A percentile compares a stretch with the other conserved stretches of the same genome.
Evolutionary conservation across 768 basidiomycete genomes (phyloP).

Genomic region (Lentinula raphanica): DNA sequence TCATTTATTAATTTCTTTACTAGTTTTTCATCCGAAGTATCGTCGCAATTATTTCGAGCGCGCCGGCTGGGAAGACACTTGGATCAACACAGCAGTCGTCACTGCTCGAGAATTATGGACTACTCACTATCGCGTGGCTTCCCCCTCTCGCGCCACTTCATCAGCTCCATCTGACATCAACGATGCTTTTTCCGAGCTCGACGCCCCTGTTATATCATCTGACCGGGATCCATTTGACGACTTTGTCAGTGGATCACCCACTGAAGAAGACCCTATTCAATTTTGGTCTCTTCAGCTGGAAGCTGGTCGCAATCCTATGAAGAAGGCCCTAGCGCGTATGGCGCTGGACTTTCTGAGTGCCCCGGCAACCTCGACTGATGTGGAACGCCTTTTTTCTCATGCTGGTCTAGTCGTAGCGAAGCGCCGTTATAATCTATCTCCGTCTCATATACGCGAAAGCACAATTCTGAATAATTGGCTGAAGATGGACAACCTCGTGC

Average conservation of each 20-base stretch:
- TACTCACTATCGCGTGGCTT: background rate
- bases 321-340: background rate
- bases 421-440: background rate
- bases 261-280: background rate
- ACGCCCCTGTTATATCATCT: background rate
- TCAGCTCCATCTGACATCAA: background rate
- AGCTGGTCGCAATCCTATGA: background rate
- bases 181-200: background rate
- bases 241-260: background rate
- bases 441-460: background rate
- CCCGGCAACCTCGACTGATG: background rate
- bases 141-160: background rate
- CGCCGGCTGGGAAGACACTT: background rate
- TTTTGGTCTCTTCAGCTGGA: background rate
- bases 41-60: background rate
- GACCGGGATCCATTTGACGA: background rate
- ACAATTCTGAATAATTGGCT: background rate
- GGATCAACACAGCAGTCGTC: background rate
- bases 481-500: background rate
- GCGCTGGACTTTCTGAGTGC: background rate
- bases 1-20: background rate
- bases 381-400: background rate
- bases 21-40: background rate
- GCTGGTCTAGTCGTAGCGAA: background rate
- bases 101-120: background rate